These are phyloP conservation scores for Achaetomiella virescens DNA, from an alignment of 495 filamentous ascomycete genomes.

Conservation along the genomic window DNA sequence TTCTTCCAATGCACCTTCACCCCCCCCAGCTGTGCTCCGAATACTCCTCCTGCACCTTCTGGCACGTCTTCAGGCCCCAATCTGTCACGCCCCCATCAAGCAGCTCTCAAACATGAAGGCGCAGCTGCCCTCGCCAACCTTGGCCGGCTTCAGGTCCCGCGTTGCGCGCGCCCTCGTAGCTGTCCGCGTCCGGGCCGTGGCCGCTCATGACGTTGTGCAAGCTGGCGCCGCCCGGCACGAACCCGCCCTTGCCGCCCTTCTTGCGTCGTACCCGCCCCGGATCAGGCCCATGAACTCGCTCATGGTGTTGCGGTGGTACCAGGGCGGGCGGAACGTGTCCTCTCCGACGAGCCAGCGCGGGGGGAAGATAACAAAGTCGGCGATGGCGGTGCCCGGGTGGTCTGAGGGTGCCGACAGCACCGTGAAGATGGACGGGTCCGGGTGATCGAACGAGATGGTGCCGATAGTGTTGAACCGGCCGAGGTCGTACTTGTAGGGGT, in stretches of 20 bases:
- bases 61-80: conserved; percentile 78
- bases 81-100: conserved; percentile 83
- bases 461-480: conserved; percentile 74
- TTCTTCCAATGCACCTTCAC: conserved; percentile 69
- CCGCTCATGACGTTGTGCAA: conserved; percentile 56
- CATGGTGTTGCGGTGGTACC: conserved; percentile 83
- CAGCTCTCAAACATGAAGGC: conserved; percentile 66
- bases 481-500: conserved; percentile 85
- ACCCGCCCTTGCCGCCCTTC: conserved; percentile 45
- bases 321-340: conserved; percentile 75
- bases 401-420: conserved; percentile 67
- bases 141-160: conserved; percentile 49
- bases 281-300: conserved; percentile 78
- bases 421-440: conserved; percentile 77
- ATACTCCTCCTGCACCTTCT: conserved; percentile 79
- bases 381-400: conserved; percentile 61
- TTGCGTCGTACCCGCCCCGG: conserved; percentile 55
- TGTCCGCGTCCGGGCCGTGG: conserved; percentile 55
- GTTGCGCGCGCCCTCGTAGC: conserved; percentile 55
- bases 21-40: conserved; percentile 81
- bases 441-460: conserved; percentile 68
- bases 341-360: conserved; percentile 74
- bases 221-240: conserved; percentile 52
- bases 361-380: conserved; percentile 80
- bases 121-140: conserved; percentile 53